Percentiles rank a stretch among this genome's conserved stretches.
phyloP scores from a whole-genome alignment of 306 rosid species.

The Geum urbanum region DNA sequence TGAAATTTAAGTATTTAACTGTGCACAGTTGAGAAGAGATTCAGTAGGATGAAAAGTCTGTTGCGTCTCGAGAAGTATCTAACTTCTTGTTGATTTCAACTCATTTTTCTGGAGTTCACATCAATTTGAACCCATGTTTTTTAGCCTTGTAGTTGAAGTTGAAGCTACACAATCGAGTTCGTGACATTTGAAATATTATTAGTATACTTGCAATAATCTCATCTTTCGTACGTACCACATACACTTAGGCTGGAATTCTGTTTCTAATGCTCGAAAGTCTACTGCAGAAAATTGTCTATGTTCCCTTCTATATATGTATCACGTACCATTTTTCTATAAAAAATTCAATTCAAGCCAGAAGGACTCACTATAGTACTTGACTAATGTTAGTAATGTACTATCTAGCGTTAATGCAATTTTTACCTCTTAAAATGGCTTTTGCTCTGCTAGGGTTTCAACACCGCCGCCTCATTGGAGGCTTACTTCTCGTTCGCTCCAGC shows the following conservation, averaged over 20 bases:
- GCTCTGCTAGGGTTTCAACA: too few relatives aligned
- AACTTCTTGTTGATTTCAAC: not conserved
- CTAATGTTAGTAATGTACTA: too few relatives aligned
- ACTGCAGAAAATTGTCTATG: too few relatives aligned
- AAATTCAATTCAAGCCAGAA: too few relatives aligned
- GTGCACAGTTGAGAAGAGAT: conserved; percentile 8
- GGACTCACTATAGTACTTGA: too few relatives aligned
- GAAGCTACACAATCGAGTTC: not conserved
- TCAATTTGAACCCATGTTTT: conserved; percentile 1
- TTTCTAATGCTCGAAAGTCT: too few relatives aligned
- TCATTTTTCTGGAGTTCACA: not conserved
- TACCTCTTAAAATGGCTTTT: too few relatives aligned
- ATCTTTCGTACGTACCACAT: not conserved
- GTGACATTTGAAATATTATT: not conserved
- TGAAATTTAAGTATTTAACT: not conserved
- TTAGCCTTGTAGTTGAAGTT: not conserved
- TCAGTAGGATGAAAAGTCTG: not conserved
- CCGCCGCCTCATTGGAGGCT: too few relatives aligned
- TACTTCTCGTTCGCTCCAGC: too few relatives aligned
- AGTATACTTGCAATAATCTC: not conserved
- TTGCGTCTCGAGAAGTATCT: not conserved
- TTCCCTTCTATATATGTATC: too few relatives aligned
- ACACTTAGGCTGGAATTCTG: not conserved
- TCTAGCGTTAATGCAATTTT: too few relatives aligned
- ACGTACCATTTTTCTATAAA: too few relatives aligned